These are phyloP conservation scores for Elasticomyces elasticus DNA, from an alignment of 495 filamentous ascomycete species.

Conservation along the genomic window DNA sequence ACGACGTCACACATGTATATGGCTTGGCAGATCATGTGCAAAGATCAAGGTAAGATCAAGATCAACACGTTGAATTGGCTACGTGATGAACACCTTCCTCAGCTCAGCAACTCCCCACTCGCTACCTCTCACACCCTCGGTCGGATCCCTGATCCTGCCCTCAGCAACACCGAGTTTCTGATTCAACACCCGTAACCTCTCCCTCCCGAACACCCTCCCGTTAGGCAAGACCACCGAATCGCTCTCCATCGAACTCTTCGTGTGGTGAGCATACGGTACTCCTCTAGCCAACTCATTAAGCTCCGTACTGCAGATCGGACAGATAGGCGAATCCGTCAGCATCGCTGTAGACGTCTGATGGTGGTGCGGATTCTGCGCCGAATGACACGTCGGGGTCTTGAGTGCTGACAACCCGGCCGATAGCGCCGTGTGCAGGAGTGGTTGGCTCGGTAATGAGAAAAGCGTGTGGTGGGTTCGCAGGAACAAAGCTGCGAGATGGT, in stretches of 20 bases:
- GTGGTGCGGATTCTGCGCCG: slow-evolving; percentile 38
- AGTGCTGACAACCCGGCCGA: slow-evolving; percentile 86
- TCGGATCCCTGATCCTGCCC: slow-evolving; percentile 71
- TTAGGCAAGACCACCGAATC: slow-evolving; percentile 85
- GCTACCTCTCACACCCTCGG: slow-evolving; percentile 48
- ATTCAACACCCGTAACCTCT: slow-evolving; percentile 63
- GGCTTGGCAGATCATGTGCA: too few species aligned
- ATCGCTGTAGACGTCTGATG: slow-evolving; percentile 48
- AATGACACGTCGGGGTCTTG: slow-evolving; percentile 92
- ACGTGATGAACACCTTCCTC: slow-evolving; percentile 90
- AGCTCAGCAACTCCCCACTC: slow-evolving; percentile 50
- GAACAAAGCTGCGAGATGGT: slow-evolving; percentile 68
- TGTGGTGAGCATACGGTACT: slow-evolving; percentile 89
- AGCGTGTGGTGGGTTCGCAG: slow-evolving; percentile 77
- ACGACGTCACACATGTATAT: too few species aligned
- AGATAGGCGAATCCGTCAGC: slow-evolving; percentile 43
- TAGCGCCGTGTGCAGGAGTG: slow-evolving; percentile 84
- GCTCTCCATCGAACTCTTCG: slow-evolving; percentile 79
- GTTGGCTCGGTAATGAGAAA: slow-evolving; percentile 68
- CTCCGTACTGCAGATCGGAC: slow-evolving; percentile 91
- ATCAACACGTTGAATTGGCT: too few species aligned
- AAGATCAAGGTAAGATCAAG: too few species aligned
- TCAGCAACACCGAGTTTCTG: slow-evolving; percentile 55
- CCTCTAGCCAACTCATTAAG: slow-evolving; percentile 80
- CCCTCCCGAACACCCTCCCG: slow-evolving; percentile 70